These are phyloP conservation scores for Phlebiopsis flavidoalba DNA, from an alignment of 768 basidiomycete genomes.

Conservation along the genomic window DNA sequence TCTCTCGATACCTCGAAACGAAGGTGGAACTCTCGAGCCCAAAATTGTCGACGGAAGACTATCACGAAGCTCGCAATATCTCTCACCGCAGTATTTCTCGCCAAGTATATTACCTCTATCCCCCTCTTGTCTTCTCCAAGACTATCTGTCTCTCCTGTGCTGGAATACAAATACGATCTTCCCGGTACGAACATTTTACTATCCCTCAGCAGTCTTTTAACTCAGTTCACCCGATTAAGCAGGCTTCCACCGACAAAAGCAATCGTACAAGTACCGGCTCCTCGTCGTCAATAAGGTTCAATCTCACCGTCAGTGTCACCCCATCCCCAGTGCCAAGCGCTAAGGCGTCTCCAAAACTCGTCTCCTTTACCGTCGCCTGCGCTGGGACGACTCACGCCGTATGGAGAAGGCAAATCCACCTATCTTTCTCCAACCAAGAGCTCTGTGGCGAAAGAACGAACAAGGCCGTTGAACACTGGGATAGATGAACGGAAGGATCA, in stretches of 20 bases:
- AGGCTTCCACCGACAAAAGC: neutral
- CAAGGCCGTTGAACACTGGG: neutral
- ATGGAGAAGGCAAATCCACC: neutral
- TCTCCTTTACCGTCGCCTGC: neutral
- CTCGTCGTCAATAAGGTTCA: neutral
- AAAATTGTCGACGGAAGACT: neutral
- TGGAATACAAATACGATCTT: neutral
- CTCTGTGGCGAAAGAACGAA: neutral
- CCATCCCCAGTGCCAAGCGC: neutral
- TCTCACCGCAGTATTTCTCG: conserved; percentile 1
- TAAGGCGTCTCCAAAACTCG: neutral
- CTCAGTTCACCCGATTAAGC: neutral
- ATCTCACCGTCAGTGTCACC: neutral
- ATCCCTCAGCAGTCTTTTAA: neutral
- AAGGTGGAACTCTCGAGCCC: neutral
- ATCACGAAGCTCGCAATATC: neutral
- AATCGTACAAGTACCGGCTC: neutral
- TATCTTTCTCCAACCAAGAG: conserved; percentile 1
- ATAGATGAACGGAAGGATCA: neutral
- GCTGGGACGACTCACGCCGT: neutral
- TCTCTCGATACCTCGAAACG: neutral
- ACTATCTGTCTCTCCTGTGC: neutral
- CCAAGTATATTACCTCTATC: neutral
- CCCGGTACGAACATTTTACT: neutral
- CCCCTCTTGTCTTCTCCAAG: neutral